A percentile compares a stretch with the other conserved stretches of the same genome.
Evolutionary conservation across 352 stramenopile species (phyloP).

Genomic region (Elongisporangium senticosum): DNA sequence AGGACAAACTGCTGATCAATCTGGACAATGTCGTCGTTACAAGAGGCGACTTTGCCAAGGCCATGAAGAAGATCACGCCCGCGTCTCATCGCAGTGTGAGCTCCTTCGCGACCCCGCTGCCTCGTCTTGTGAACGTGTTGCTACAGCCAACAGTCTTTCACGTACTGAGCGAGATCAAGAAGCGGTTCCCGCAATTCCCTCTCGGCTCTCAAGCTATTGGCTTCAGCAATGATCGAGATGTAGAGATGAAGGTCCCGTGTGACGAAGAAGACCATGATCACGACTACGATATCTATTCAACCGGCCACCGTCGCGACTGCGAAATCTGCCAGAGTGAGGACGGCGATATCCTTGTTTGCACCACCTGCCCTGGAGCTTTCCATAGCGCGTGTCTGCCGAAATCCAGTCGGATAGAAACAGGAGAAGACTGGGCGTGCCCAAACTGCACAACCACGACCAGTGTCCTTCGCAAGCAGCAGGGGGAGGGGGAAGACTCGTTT

Average conservation of each 20-base stretch:
- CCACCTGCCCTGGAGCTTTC: conserved; percentile 57
- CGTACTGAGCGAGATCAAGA: conserved; percentile 37
- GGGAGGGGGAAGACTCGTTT: not conserved
- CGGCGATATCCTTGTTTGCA: conserved; percentile 52
- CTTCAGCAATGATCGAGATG: not conserved
- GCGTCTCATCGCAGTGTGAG: conserved; percentile 71
- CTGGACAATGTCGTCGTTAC: conserved; percentile 66
- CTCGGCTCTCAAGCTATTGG: conserved; percentile 40
- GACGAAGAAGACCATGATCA: conserved; percentile 38
- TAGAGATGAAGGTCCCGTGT: conserved; percentile 18
- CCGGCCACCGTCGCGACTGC: conserved; percentile 56
- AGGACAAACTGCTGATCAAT: conserved; percentile 75
- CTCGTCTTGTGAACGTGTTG: conserved; percentile 42
- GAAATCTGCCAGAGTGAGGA: conserved; percentile 63
- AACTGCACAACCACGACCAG: not conserved
- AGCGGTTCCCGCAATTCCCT: conserved; percentile 62
- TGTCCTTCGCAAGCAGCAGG: not conserved
- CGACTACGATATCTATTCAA: conserved; percentile 64
- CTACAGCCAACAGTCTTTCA: conserved; percentile 28
- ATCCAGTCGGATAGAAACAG: not conserved
- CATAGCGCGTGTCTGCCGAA: conserved; percentile 18
- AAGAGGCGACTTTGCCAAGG: conserved; percentile 62
- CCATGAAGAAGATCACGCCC: conserved; percentile 75
- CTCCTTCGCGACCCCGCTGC: conserved; percentile 70
- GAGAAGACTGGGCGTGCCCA: conserved; percentile 4